phyloP scores from a whole-genome alignment of 768 basidiomycete species.

The Pleurotus cornucopiae region DNA sequence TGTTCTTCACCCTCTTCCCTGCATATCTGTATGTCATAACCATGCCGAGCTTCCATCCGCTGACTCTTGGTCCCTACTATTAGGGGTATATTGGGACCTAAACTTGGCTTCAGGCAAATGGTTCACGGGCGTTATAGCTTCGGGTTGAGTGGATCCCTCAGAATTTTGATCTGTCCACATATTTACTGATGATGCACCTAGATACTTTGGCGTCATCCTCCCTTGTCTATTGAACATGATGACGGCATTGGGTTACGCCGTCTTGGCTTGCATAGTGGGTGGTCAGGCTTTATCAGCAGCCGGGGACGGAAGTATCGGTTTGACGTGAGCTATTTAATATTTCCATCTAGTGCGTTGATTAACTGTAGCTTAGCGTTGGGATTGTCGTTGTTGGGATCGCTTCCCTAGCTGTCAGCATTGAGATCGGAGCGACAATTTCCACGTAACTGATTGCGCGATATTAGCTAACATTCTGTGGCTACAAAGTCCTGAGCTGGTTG shows the following conservation, averaged over 20 bases:
- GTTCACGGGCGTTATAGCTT: slow-evolving; percentile 51
- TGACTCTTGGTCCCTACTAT: neutral
- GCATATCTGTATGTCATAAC: slow-evolving; percentile 49
- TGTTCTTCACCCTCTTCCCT: slow-evolving; percentile 54
- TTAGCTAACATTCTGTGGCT: slow-evolving; percentile 56
- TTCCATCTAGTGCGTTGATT: neutral
- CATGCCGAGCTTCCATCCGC: neutral
- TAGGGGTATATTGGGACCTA: slow-evolving; percentile 73
- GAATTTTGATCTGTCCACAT: neutral
- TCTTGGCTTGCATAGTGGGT: slow-evolving; percentile 69
- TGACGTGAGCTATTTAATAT: slow-evolving; percentile 19
- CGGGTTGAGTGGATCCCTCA: slow-evolving; percentile 20
- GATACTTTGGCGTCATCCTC: slow-evolving; percentile 61
- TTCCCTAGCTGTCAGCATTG: slow-evolving; percentile 56
- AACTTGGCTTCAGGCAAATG: slow-evolving; percentile 85
- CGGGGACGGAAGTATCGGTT: slow-evolving; percentile 27
- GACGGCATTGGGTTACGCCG: slow-evolving; percentile 64
- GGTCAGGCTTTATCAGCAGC: slow-evolving; percentile 49
- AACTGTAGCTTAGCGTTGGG: slow-evolving; percentile 49
- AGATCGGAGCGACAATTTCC: too few relatives aligned
- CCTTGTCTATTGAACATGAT: slow-evolving; percentile 60
- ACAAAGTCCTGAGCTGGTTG: slow-evolving; percentile 42
- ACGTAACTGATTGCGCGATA: too few relatives aligned
- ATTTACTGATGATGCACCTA: slow-evolving; percentile 18
- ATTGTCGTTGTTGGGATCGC: slow-evolving; percentile 74